Evolutionary conservation across 441 rosid species (phyloP).

Genomic region (Euphorbia schlechtendalii): DNA sequence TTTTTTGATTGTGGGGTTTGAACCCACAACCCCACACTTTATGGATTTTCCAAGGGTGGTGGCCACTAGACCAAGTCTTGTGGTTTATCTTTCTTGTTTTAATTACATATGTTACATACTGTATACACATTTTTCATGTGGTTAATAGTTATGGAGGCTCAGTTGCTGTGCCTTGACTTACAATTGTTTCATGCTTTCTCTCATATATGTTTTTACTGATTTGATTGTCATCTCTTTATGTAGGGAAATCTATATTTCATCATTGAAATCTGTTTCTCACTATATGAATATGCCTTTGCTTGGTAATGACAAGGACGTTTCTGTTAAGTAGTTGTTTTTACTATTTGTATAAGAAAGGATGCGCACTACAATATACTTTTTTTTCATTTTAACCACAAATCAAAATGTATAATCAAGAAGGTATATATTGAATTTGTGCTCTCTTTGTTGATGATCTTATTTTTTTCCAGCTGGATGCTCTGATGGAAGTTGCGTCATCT

Average conservation of each 20-base stretch:
- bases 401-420: not conserved
- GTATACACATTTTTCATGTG: not conserved
- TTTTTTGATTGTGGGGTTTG: too few species aligned
- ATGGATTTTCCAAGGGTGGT: too few species aligned
- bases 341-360: not conserved
- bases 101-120: not conserved
- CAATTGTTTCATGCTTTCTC: not conserved
- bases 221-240: not conserved
- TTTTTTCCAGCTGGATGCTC: conserved; percentile 76
- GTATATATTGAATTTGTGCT: not conserved
- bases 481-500: conserved; percentile 84
- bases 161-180: not conserved
- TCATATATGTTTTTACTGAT: not conserved
- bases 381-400: not conserved
- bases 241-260: not conserved
- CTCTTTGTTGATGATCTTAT: not conserved
- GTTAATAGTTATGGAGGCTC: not conserved
- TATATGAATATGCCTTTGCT: conserved; percentile 2
- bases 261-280: not conserved
- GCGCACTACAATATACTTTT: not conserved
- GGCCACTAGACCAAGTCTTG: too few species aligned
- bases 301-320: not conserved
- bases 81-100: too few species aligned
- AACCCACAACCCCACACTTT: too few species aligned
- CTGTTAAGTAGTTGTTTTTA: not conserved